These are phyloP conservation scores for Boletellus sp. DNA, from an alignment of 1,284 basidiomycete genomes.

Conservation along the genomic window DNA sequence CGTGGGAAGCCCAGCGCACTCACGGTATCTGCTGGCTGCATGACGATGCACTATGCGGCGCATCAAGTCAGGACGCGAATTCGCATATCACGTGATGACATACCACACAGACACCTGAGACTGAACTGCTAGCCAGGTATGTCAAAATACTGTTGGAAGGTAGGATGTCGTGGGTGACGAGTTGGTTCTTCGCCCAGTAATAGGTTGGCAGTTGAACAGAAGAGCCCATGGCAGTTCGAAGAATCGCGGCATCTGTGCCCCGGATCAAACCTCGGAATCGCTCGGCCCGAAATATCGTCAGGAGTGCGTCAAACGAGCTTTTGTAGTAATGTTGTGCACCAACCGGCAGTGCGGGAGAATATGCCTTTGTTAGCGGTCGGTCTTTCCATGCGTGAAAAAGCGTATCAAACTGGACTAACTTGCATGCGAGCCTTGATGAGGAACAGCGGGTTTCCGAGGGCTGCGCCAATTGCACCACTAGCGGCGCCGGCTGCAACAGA, in stretches of 20 bases:
- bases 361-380: constrained; percentile 55
- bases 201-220: constrained; percentile 94
- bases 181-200: constrained; percentile 83
- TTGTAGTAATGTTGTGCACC: constrained; percentile 93
- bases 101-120: constrained; percentile 91
- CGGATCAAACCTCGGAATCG: constrained; percentile 78
- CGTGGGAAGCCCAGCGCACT: constrained; percentile 25
- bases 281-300: constrained; percentile 77
- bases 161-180: constrained; percentile 63
- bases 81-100: constrained; percentile 30
- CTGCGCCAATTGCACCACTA: constrained; percentile 88
- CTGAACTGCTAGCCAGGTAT: constrained; percentile 82
- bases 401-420: constrained; percentile 42
- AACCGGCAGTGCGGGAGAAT: constrained; percentile 90
- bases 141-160: constrained; percentile 79
- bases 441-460: constrained; percentile 92
- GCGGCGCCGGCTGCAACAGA: constrained; percentile 83
- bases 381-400: not conserved
- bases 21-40: constrained; percentile 88
- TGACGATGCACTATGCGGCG: constrained; percentile 63
- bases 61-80: constrained; percentile 3
- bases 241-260: constrained; percentile 90
- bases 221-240: constrained; percentile 92
- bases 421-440: constrained; percentile 97
- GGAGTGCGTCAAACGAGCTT: constrained; percentile 76